These are phyloP conservation scores for Lasiodiplodia hormozganensis DNA, from an alignment of 2,329 filamentous ascomycete species.

Conservation along the genomic window DNA sequence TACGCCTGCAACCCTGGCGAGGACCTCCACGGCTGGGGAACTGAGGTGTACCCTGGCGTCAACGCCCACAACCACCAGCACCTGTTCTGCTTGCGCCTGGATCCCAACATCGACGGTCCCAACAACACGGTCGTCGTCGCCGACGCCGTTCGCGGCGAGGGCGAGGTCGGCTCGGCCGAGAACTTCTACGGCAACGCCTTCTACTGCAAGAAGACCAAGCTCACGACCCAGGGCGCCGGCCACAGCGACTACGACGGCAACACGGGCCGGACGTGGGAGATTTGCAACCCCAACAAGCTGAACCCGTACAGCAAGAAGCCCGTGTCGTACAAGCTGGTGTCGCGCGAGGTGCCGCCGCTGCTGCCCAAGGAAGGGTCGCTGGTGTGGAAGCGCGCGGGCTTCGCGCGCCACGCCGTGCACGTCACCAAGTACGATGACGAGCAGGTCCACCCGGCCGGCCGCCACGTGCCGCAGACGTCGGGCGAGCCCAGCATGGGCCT, in stretches of 20 bases:
- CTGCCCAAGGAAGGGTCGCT: conserved; percentile 81
- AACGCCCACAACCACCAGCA: conserved; percentile 98
- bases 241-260: conserved; percentile 81
- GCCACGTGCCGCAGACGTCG: conserved; percentile 86
- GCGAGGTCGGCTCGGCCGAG: conserved; percentile 77
- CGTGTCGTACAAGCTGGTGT: conserved; percentile 86
- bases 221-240: conserved; percentile 71
- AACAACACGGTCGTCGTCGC: conserved; percentile 86
- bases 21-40: conserved; percentile 86
- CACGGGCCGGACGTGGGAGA: conserved; percentile 87
- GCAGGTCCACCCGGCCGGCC: conserved; percentile 83
- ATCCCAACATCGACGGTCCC: conserved; percentile 85
- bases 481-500: conserved; percentile 78
- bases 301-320: conserved; percentile 88
- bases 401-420: conserved; percentile 84
- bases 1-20: conserved; percentile 82
- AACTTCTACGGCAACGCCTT: conserved; percentile 93
- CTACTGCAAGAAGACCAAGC: conserved; percentile 82
- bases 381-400: conserved; percentile 89
- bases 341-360: conserved; percentile 78
- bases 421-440: conserved; percentile 86
- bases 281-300: conserved; percentile 82
- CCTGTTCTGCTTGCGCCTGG: conserved; percentile 87
- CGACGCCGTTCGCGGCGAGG: conserved; percentile 74
- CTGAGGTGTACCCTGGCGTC: conserved; percentile 87